Evolutionary conservation across 2,329 filamentous ascomycete species (phyloP), one percentile per base, ranked within the genome.

Genomic region (Diaporthe aspalathi): DNA sequence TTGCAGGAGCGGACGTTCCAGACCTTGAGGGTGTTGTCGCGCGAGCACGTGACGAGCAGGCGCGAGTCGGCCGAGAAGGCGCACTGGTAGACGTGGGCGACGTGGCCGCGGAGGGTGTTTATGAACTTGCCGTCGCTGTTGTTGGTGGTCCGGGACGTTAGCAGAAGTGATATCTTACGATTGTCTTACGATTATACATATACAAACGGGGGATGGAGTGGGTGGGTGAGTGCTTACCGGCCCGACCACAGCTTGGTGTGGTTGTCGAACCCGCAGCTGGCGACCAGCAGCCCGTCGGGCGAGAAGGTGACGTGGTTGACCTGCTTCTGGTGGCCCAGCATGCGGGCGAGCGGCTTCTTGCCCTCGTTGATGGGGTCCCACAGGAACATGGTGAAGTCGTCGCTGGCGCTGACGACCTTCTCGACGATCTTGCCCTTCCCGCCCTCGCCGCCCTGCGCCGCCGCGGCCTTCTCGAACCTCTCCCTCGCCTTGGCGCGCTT

Each of bases 221-320:
- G 22, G 1, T 43, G 29, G 56, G 8, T 9, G 81, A 81, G 78
- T 78, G 38, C 16, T 87, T 89, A 73, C 89, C 90, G 74, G 91
- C 93, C 79, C 89, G 87, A 93, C 95, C 95, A 98, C 32, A 98
- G 83, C 83, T 97, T 97, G 76, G 95, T 94, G 77, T 95, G 93
- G 80, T 98, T 99, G 81, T 99, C 96, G 84, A 95, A 99, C 5
- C 92, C 92, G 11, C 93, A 91, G 47, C 93, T 97, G 11, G 96
- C 96, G 76, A 99, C 94, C 71, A 95, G 88, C 11, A 89, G 87
- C 43, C 94, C 95, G 78, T 98, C 95, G 0, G 95, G 94, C 0
- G 94, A 97, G 82, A 98, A 98, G 0, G 92, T 93, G 60, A 98
- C 95, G 79, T 98, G 93, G 80, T 98, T 98, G 76, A 98, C 95